Evolutionary conservation across 1,284 basidiomycete genomes (phyloP).

Genomic region (Veloporphyrellus conicus): DNA sequence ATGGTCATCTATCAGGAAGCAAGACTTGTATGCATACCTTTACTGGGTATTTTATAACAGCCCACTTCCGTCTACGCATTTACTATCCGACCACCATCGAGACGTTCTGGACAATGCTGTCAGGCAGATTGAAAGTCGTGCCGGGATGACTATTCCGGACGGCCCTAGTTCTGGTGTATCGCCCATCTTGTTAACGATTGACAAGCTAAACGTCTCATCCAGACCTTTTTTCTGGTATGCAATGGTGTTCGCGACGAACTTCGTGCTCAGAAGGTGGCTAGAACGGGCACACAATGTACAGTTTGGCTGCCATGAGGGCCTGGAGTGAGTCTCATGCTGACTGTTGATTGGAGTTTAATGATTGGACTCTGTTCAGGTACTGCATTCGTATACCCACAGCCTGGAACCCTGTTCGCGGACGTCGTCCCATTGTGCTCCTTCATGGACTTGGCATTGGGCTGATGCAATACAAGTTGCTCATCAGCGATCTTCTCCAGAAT

Average conservation of each 20-base stretch:
- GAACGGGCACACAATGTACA: slow-evolving; percentile 45
- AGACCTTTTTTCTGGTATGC: slow-evolving; percentile 75
- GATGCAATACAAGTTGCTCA: slow-evolving; percentile 56
- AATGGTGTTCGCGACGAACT: slow-evolving; percentile 55
- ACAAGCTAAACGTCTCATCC: slow-evolving; percentile 64
- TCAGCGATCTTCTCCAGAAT: slow-evolving; percentile 47
- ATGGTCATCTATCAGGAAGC: slow-evolving; percentile 66
- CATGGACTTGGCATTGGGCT: slow-evolving; percentile 86
- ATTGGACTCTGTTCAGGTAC: slow-evolving; percentile 47
- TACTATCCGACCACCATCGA: slow-evolving; percentile 44
- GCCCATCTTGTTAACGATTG: slow-evolving; percentile 74
- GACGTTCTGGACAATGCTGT: slow-evolving; percentile 57
- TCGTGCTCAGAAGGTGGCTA: slow-evolving; percentile 44
- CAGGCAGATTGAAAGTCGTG: slow-evolving; percentile 65
- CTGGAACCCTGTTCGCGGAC: slow-evolving; percentile 55
- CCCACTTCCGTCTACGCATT: slow-evolving; percentile 49
- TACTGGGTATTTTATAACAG: slow-evolving; percentile 81
- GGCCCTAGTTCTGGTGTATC: slow-evolving; percentile 55
- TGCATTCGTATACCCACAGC: slow-evolving; percentile 63
- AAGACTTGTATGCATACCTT: slow-evolving; percentile 73
- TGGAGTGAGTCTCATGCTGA: slow-evolving; percentile 53
- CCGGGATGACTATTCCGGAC: slow-evolving; percentile 62
- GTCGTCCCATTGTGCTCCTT: slow-evolving; percentile 75
- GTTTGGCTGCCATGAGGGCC: slow-evolving; percentile 49
- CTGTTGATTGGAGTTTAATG: neutral